phyloP scores from a whole-genome alignment of 2,329 filamentous ascomycete genomes.

The Alternaria novae-zelandiae region DNA sequence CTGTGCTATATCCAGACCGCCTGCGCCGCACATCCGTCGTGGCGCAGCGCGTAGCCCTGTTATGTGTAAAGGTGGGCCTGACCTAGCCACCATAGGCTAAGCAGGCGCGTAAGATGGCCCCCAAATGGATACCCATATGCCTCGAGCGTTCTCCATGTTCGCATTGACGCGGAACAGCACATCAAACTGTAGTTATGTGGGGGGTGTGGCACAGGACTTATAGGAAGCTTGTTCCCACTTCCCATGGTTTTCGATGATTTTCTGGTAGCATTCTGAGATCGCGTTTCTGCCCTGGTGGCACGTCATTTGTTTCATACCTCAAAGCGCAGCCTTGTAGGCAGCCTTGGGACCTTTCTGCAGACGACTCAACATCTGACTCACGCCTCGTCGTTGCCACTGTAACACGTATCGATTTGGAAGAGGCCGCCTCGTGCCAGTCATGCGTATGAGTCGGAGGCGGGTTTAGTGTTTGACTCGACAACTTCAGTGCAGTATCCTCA shows the following conservation, averaged over 20 bases:
- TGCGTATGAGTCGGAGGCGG: slow-evolving; percentile 5
- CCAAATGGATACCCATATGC: slow-evolving; percentile 1
- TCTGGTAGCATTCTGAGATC: background rate
- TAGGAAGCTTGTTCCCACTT: slow-evolving; percentile 4
- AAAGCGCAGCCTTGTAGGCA: slow-evolving; percentile 23
- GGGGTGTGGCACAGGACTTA: slow-evolving; percentile 9
- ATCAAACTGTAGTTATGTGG: slow-evolving; percentile 7
- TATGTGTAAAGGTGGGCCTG: slow-evolving; percentile 8
- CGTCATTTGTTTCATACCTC: slow-evolving; percentile 12
- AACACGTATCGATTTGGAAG: slow-evolving; percentile 4
- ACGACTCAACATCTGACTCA: slow-evolving; percentile 17
- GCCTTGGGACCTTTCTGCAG: slow-evolving; percentile 1
- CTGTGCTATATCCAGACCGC: slow-evolving; percentile 1
- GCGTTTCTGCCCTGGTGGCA: background rate
- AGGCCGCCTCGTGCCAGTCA: slow-evolving; percentile 1
- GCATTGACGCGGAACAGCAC: slow-evolving; percentile 16
- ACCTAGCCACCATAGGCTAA: slow-evolving; percentile 10
- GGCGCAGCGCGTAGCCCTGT: slow-evolving; percentile 22
- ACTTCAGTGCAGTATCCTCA: background rate
- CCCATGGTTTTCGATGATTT: background rate
- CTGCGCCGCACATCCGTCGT: slow-evolving; percentile 29
- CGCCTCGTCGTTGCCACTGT: slow-evolving; percentile 11
- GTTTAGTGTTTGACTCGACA: background rate
- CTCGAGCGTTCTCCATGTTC: slow-evolving; percentile 9
- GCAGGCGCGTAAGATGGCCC: slow-evolving; percentile 19